Evolutionary conservation across 1,284 basidiomycete genomes (phyloP).

Genomic region (Pseudozyma sp.): DNA sequence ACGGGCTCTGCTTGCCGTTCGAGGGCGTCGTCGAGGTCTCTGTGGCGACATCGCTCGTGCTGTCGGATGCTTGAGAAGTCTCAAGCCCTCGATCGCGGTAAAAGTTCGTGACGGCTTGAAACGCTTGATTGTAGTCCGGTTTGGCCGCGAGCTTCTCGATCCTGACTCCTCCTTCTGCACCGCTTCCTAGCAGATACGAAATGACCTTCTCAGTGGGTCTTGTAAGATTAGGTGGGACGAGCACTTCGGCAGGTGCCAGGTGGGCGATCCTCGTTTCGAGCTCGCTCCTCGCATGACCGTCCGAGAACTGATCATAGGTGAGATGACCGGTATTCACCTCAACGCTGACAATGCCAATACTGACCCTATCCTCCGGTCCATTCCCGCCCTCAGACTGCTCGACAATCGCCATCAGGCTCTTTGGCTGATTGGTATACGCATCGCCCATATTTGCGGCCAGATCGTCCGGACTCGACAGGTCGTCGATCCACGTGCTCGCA

Average conservation of each 20-base stretch:
- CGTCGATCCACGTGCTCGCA: slow-evolving; percentile 84
- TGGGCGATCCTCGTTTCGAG: slow-evolving; percentile 66
- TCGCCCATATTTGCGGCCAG: slow-evolving; percentile 14
- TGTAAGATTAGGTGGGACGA: slow-evolving; percentile 77
- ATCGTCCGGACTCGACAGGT: slow-evolving; percentile 75
- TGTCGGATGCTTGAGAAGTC: neutral
- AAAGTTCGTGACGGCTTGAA: slow-evolving; percentile 78
- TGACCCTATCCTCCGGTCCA: slow-evolving; percentile 74
- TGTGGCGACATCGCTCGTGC: neutral
- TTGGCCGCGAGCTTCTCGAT: slow-evolving; percentile 76
- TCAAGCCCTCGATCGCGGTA: slow-evolving; percentile 71
- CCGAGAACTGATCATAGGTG: slow-evolving; percentile 82
- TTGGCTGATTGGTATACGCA: slow-evolving; percentile 42
- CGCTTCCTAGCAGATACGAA: slow-evolving; percentile 72
- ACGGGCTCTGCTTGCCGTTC: slow-evolving; percentile 2
- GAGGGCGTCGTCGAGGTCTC: slow-evolving; percentile 23
- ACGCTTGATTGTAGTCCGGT: slow-evolving; percentile 79
- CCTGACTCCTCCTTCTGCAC: slow-evolving; percentile 69
- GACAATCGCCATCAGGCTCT: slow-evolving; percentile 71
- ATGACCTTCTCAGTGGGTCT: slow-evolving; percentile 83
- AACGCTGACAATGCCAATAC: slow-evolving; percentile 81
- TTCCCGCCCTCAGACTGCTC: slow-evolving; percentile 75
- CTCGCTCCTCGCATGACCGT: slow-evolving; percentile 56
- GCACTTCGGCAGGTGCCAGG: slow-evolving; percentile 80
- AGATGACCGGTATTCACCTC: slow-evolving; percentile 89